Conservation (phyloP, 192 early-diverging fungal species). For the Backusella tuberculispora region DNA sequence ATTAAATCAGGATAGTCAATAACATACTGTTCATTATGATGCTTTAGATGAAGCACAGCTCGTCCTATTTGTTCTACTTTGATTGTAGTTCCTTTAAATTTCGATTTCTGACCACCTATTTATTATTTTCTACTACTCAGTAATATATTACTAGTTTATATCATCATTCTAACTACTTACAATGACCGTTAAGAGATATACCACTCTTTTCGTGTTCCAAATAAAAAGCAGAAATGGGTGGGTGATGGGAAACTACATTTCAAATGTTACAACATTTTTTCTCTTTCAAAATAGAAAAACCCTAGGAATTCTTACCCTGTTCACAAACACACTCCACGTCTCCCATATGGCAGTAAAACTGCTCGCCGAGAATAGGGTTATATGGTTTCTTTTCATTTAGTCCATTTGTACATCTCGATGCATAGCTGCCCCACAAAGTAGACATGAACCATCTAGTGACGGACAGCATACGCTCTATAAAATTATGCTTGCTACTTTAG, state of each 20-base stretch:
- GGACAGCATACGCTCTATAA: conserved; percentile 68
- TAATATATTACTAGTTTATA: not conserved
- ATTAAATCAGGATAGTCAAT: conserved; percentile 61
- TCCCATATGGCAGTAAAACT: conserved; percentile 60
- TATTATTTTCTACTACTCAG: not conserved
- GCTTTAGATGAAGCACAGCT: conserved; percentile 55
- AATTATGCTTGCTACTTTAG: not conserved
- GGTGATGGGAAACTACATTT: conserved; percentile 66
- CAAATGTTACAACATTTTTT: conserved; percentile 3
- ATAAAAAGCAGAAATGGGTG: conserved; percentile 70
- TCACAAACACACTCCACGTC: conserved; percentile 63
- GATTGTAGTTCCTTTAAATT: conserved; percentile 67
- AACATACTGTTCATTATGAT: conserved; percentile 58
- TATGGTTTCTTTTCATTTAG: conserved; percentile 81
- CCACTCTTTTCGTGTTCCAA: conserved; percentile 65
- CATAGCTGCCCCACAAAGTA: conserved; percentile 80
- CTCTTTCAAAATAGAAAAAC: not conserved
- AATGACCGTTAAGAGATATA: conserved; percentile 66
- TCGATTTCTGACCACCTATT: conserved; percentile 56
- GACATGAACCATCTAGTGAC: conserved; percentile 81
- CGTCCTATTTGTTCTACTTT: conserved; percentile 68
- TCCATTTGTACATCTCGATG: conserved; percentile 65
- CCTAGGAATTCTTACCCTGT: conserved; percentile 40
- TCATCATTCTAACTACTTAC: not conserved
- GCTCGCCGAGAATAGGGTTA: conserved; percentile 63